Conservation (phyloP, 129 eudicot species). For the Mikania micrantha region DNA sequence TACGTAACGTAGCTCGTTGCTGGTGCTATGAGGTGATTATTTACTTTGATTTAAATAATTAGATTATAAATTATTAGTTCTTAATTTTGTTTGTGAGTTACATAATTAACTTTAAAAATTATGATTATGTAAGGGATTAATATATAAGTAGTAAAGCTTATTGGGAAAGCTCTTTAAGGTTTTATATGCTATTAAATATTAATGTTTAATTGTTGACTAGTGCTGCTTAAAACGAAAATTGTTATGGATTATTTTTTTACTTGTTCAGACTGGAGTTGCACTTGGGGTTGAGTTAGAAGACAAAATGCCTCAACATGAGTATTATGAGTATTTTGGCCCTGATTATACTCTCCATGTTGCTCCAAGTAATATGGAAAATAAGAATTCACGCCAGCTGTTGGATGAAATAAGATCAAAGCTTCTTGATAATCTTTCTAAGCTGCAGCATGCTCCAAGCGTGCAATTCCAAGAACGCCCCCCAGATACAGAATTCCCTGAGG, state of each 20-base stretch:
- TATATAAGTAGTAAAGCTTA: neutral
- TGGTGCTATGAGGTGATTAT: constrained; percentile 91
- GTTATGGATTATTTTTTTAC: neutral
- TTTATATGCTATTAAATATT: neutral
- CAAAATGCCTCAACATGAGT: constrained; percentile 92
- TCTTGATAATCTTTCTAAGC: constrained; percentile 75
- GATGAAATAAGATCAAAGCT: constrained; percentile 78
- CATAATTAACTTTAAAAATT: neutral
- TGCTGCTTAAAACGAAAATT: neutral
- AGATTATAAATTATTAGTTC: no score
- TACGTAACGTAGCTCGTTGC: constrained; percentile 96
- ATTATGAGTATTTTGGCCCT: constrained; percentile 93
- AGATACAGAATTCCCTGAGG: constrained; percentile 88
- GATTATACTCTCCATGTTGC: constrained; percentile 95
- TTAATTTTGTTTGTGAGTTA: neutral
- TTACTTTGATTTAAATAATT: neutral
- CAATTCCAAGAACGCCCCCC: constrained; percentile 98
- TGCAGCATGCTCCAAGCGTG: constrained; percentile 98
- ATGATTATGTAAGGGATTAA: neutral
- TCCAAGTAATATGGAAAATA: constrained; percentile 97
- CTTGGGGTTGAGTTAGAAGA: constrained; percentile 87
- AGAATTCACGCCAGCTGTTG: constrained; percentile 71
- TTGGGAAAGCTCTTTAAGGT: neutral
- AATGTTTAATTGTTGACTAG: neutral
- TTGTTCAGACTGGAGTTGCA: constrained; percentile 85